Evolutionary conservation across 345 rosid species (phyloP), one percentile per base, ranked within the genome.

Genomic region (Litchi chinensis): DNA sequence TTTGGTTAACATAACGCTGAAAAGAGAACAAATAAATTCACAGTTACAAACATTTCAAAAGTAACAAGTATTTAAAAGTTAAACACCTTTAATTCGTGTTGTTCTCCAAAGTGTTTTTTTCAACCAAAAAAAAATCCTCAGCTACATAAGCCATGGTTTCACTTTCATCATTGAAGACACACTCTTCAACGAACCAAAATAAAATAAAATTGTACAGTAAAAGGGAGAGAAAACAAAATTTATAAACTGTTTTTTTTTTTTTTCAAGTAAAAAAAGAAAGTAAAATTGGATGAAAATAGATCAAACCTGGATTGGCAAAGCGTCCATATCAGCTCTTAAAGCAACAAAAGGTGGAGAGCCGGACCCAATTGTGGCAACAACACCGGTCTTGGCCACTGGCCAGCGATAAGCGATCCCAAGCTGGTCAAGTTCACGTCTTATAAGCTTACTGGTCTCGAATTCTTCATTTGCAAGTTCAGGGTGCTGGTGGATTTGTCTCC

Each of bases 311-410:
- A 91, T 88, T 12, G 95, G 92, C 80, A 91, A 72, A 74, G 95
- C 95, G 65, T 91, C 95, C 91, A 89, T 91, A 67, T 91, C 95
- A 28, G 95, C 95, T 81, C 95, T 83, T 1, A 91, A 82, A 59
- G 92, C 95, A 43, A 86, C 89, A 66, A 88, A 87, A 8, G 95
- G 92, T 4, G 88, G 81, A 15, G 86, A 87, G 2, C 91, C 90
- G 18, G 91, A 84, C 12, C 95, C 95, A 65, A 91, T 70, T 0
- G 68, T 72, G 32, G 90, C 94, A 46, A 91, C 91, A 1, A 91
- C 85, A 12, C 94, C 94, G 12, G 91, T 91, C 65, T 67, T 69
- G 0, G 91, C 91, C 48, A 89, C 88, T 0, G 95, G 94, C 91
- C 91, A 88, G 8, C 79, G 67, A 70, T 91, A 91, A 21, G 83